phyloP scores from a whole-genome alignment of 139 green algal genomes.

The Pseudopediastrum boryanum region DNA sequence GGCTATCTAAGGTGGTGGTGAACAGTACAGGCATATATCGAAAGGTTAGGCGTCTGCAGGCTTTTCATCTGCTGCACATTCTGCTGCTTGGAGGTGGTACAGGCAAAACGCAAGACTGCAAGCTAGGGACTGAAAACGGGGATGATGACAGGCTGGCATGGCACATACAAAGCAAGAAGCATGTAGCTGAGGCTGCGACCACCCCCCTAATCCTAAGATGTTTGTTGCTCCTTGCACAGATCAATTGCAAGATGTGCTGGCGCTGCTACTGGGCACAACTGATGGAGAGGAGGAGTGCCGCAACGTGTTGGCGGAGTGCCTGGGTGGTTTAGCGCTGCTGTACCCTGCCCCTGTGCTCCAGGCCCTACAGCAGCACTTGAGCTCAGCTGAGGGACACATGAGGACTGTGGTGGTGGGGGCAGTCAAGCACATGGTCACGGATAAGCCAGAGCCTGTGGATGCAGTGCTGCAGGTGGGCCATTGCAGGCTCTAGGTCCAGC shows the following conservation, averaged over 20 bases:
- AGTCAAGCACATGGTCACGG: slow-evolving; percentile 72
- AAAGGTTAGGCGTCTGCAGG: too few relatives aligned
- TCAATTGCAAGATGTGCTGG: slow-evolving; percentile 57
- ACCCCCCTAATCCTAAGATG: not conserved
- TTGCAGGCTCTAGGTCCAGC: too few relatives aligned
- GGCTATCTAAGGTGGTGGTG: too few relatives aligned
- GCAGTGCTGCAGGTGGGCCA: slow-evolving; percentile 52
- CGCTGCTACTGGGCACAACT: slow-evolving; percentile 74
- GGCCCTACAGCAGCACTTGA: slow-evolving; percentile 29
- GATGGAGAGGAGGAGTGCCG: slow-evolving; percentile 88
- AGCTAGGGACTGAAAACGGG: too few relatives aligned
- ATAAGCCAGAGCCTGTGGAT: slow-evolving; percentile 75
- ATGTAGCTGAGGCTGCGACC: too few relatives aligned
- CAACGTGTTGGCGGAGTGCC: slow-evolving; percentile 93
- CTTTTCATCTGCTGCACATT: too few relatives aligned
- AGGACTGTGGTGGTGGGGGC: slow-evolving; percentile 62
- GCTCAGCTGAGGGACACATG: slow-evolving; percentile 3
- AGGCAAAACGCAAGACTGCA: too few relatives aligned
- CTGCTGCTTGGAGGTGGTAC: slow-evolving; percentile 10
- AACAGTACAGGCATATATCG: too few relatives aligned
- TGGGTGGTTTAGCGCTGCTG: slow-evolving; percentile 84
- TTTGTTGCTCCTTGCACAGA: not conserved
- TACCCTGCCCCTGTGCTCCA: slow-evolving; percentile 55
- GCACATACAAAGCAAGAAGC: too few relatives aligned
- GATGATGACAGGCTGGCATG: not conserved